phyloP scores from a whole-genome alignment of 352 stramenopile genomes.

The Elongisporangium anandrum region DNA sequence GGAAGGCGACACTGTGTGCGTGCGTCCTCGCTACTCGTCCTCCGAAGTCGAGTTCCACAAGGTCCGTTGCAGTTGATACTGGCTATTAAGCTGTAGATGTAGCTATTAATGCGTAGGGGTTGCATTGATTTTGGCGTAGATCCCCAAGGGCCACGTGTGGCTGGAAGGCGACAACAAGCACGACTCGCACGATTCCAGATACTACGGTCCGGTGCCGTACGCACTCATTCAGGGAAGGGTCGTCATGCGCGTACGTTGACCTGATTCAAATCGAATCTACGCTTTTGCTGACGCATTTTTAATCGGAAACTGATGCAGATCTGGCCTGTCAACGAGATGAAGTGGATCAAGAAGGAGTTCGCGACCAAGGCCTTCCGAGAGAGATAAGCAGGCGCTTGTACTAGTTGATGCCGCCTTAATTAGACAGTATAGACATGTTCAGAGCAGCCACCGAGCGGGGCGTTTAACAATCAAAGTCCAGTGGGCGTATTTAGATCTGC shows the following conservation, averaged over 20 bases:
- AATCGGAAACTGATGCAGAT: slow-evolving; percentile 34
- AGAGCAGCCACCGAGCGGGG: not conserved
- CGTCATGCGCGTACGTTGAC: slow-evolving; percentile 71
- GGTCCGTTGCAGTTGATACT: slow-evolving; percentile 11
- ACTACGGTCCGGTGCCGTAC: slow-evolving; percentile 94
- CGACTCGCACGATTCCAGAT: slow-evolving; percentile 94
- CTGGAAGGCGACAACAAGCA: slow-evolving; percentile 96
- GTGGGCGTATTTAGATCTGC: no score
- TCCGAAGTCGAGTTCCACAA: slow-evolving; percentile 76
- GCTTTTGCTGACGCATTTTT: slow-evolving; percentile 3
- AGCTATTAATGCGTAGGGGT: no score
- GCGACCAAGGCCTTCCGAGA: slow-evolving; percentile 52
- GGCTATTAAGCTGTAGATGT: not conserved
- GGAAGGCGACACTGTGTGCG: slow-evolving; percentile 79
- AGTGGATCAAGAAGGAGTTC: slow-evolving; percentile 51
- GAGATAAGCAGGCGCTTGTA: slow-evolving; percentile 19
- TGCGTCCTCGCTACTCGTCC: slow-evolving; percentile 61
- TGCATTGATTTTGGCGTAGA: slow-evolving; percentile 25
- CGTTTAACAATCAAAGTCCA: not conserved
- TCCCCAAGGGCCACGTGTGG: slow-evolving; percentile 93
- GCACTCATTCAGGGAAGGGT: slow-evolving; percentile 89
- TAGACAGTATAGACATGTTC: not conserved
- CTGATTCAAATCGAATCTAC: slow-evolving; percentile 1
- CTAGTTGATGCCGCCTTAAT: not conserved
- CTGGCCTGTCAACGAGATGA: slow-evolving; percentile 73